phyloP scores from a whole-genome alignment of 129 eudicot species.

The Erigeron canadensis region DNA sequence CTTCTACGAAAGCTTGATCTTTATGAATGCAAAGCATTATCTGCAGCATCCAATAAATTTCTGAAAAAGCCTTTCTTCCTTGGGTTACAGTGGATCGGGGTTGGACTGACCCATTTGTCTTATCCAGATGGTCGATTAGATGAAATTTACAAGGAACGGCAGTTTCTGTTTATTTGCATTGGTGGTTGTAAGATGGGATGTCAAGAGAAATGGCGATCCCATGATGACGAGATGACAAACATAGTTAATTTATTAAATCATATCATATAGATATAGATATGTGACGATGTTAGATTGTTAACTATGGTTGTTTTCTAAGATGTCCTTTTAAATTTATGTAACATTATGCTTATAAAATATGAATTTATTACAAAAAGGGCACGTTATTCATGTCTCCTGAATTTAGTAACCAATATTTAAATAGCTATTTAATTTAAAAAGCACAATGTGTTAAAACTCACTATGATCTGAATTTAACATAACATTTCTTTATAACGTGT shows the following conservation, averaged over 20 bases:
- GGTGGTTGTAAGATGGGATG: constrained; percentile 79
- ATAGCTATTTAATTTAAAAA: too few species aligned
- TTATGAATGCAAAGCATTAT: constrained; percentile 47
- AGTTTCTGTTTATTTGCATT: constrained; percentile 48
- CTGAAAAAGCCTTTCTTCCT: constrained; percentile 48
- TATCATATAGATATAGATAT: background rate
- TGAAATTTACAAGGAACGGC: constrained; percentile 32
- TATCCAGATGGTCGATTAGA: constrained; percentile 20
- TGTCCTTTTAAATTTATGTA: too few species aligned
- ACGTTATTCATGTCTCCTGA: too few species aligned
- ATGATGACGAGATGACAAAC: constrained; percentile 24
- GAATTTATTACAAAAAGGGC: too few species aligned
- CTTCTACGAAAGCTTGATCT: constrained; percentile 49
- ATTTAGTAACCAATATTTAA: too few species aligned
- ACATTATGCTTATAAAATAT: too few species aligned
- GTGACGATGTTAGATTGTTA: too few species aligned
- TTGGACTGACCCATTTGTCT: constrained; percentile 42
- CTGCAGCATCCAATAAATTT: constrained; percentile 22
- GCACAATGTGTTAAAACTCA: too few species aligned
- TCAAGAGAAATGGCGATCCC: constrained; percentile 73
- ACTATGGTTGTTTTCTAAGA: too few species aligned
- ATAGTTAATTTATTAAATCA: background rate
- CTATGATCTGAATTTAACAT: too few species aligned
- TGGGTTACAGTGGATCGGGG: constrained; percentile 73
- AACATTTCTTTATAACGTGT: too few species aligned